Base-by-base conservation (phyloP, 2,329 filamentous ascomycete species). In the Truncatella angustata region DNA sequence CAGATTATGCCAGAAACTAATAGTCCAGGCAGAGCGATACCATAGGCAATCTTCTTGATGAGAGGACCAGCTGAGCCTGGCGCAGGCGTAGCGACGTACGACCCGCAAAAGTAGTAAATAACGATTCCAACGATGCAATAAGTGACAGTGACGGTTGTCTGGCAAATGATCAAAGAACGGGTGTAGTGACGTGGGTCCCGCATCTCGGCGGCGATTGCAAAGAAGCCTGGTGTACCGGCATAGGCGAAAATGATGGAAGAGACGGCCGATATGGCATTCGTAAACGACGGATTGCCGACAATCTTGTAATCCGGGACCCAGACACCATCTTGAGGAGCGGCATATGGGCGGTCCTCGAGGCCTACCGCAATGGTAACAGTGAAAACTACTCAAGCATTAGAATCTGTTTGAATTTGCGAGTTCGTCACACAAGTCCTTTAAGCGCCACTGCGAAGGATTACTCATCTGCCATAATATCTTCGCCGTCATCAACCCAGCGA, bases 31-130 rank as follows among this genome's bases (percentile, higher is more conserved):
- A 47, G 26, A 12, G 44, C 44, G 11, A 47, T 32, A 9, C 44
- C 44, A 47, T 47, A 47, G 6, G n/a, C 44, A 9, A 47, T 18
- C n/a, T 36, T 47, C 44, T 47, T 47, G 7, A 47, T 12, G n/a
- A 47, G 16, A 24, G 44, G 44, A 3, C 44, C 44, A n/a, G 44
- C 44, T 4, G 28, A 34, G 7, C 44, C 44, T 9, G 20, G 32
- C 6, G 44, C 26, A 11, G 44, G 44, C 7, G 44, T 16, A n/a
- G 44, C 44, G 2, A 47, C 32, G 12, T 36, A 47, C 2, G 26
- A 36, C 10, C 44, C 44, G 28, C 44, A 47, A 3, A 12, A 47
- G 44, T 36, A 36, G 16, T 47, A 47, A 5, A 47, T 34, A 1
- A 47, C 44, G 2, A 47, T 47, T 6, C 28, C 26, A 3, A 32